phyloP scores from a whole-genome alignment of 441 rosid genomes.

The Croton setiger region DNA sequence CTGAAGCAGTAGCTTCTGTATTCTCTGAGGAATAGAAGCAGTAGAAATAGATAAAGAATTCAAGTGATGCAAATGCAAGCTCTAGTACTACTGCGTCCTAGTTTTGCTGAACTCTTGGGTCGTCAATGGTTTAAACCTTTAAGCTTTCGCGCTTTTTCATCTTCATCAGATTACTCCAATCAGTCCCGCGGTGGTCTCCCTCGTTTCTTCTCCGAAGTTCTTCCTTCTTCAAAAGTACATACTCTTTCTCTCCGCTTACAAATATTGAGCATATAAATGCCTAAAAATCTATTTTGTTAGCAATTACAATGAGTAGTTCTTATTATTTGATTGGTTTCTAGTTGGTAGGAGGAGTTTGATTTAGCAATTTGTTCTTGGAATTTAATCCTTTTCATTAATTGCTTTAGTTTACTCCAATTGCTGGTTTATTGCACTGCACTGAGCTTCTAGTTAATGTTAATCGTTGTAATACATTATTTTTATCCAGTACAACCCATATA shows the following conservation, averaged over 20 bases:
- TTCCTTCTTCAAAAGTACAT: constrained; percentile 25
- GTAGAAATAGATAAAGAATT: not conserved
- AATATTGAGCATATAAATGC: too few species aligned
- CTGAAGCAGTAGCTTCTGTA: too few species aligned
- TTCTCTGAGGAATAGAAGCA: not conserved
- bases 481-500: not conserved
- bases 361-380: not conserved
- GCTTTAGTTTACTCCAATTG: not conserved
- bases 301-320: too few species aligned
- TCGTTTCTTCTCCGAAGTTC: constrained; percentile 28
- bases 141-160: constrained; percentile 14
- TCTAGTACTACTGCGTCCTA: not conserved
- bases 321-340: too few species aligned
- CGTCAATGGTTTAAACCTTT: constrained; percentile 14
- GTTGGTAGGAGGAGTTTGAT: not conserved
- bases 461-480: not conserved
- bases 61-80: constrained; percentile 10
- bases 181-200: constrained; percentile 28
- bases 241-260: not conserved
- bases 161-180: constrained; percentile 18
- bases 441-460: not conserved
- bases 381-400: not conserved
- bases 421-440: not conserved
- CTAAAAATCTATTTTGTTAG: too few species aligned
- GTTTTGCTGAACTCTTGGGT: not conserved